phyloP scores from a whole-genome alignment of 2,329 filamentous ascomycete genomes.

The Drechslerella coelobrocha region DNA sequence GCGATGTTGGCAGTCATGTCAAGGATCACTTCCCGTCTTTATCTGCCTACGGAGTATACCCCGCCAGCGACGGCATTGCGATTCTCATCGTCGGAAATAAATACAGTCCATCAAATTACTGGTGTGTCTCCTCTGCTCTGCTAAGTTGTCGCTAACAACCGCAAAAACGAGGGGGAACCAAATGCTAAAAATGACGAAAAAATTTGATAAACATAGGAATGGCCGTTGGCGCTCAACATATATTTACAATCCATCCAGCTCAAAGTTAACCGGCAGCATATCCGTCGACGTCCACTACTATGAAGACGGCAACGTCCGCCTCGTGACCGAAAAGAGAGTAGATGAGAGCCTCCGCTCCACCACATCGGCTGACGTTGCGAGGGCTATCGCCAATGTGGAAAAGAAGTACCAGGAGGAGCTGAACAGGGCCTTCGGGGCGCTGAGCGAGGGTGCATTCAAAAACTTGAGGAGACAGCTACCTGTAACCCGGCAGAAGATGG shows the following conservation, averaged over 20 bases:
- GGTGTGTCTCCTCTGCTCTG: slow-evolving; percentile 63
- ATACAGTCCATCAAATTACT: slow-evolving; percentile 98
- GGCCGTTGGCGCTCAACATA: slow-evolving; percentile 94
- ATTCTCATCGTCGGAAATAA: slow-evolving; percentile 91
- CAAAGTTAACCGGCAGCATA: slow-evolving; percentile 75
- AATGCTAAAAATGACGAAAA: too few species aligned
- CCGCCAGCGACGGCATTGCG: slow-evolving; percentile 75
- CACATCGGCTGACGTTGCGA: slow-evolving; percentile 72
- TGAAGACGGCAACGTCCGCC: slow-evolving; percentile 95
- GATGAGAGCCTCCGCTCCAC: slow-evolving; percentile 68
- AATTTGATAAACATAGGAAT: too few species aligned
- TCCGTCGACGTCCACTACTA: slow-evolving; percentile 99
- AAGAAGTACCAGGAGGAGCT: slow-evolving; percentile 96
- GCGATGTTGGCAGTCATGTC: slow-evolving; percentile 76
- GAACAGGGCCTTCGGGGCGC: slow-evolving; percentile 83
- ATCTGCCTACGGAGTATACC: slow-evolving; percentile 77
- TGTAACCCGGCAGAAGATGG: slow-evolving; percentile 96
- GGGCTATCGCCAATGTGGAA: slow-evolving; percentile 79
- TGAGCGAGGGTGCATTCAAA: slow-evolving; percentile 97
- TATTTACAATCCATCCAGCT: slow-evolving; percentile 73
- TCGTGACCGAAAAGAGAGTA: slow-evolving; percentile 84
- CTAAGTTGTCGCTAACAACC: too few species aligned
- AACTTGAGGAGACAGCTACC: slow-evolving; percentile 87
- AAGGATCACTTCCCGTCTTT: slow-evolving; percentile 87
- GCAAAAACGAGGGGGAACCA: too few species aligned